phyloP scores from a whole-genome alignment of 2,329 filamentous ascomycete genomes.

The Uncinocarpus reesii region DNA sequence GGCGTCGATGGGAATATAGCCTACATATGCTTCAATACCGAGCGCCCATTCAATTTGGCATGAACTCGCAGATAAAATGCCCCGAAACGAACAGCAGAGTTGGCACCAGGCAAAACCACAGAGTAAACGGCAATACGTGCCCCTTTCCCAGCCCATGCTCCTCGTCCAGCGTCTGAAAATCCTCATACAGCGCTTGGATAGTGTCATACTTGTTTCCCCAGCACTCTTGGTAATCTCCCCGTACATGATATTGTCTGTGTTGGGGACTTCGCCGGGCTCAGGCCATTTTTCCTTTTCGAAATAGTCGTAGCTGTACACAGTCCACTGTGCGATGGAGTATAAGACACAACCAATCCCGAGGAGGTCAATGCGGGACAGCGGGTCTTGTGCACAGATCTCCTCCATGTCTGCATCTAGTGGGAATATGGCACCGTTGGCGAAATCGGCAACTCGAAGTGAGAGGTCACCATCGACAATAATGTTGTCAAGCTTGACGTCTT shows the following conservation, averaged over 20 bases:
- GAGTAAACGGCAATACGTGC: too few relatives aligned
- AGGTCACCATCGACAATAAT: conserved; percentile 13
- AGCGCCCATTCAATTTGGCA: too few relatives aligned
- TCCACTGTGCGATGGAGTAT: conserved; percentile 16
- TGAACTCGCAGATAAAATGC: too few relatives aligned
- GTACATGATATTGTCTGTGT: conserved; percentile 9
- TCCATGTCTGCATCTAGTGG: conserved; percentile 14
- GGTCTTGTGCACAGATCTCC: conserved; percentile 13
- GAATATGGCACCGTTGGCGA: conserved; percentile 16
- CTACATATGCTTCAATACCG: too few relatives aligned
- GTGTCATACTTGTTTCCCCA: conserved; percentile 13
- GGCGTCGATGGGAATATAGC: too few relatives aligned
- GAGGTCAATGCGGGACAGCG: conserved; percentile 15
- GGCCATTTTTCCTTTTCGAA: conserved; percentile 14
- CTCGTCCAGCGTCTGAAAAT: too few relatives aligned
- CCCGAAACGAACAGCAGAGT: too few relatives aligned
- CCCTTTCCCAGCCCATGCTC: too few relatives aligned
- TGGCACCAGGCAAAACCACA: too few relatives aligned
- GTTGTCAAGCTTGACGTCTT: conserved; percentile 17
- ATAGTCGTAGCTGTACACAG: conserved; percentile 16
- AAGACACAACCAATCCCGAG: conserved; percentile 16
- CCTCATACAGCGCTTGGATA: conserved; percentile 12
- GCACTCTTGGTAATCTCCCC: conserved; percentile 12
- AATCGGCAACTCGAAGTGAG: conserved; percentile 13
- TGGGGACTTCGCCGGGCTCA: conserved; percentile 11